Base-by-base conservation (phyloP, 1,139 yeast genomes). In the Arxiozyma telluris region DNA sequence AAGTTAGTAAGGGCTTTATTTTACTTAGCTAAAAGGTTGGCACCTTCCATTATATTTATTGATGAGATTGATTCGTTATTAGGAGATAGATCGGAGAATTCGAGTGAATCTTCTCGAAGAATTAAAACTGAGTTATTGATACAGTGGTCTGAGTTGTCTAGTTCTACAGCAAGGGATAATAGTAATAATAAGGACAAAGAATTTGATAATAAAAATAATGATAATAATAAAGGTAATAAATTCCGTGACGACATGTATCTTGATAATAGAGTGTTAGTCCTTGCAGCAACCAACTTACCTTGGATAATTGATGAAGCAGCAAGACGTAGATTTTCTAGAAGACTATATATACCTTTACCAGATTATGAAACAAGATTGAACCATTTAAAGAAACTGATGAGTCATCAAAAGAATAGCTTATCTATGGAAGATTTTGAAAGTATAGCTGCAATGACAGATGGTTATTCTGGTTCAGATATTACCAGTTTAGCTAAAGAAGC, bases 291-390 rank as follows among this genome's bases (percentile, higher is more conserved):
- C 1, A 82, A 81, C 62, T 66, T 81, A 53, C 87, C 87, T 0
- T 82, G 87, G 87, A 76, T 81, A 17, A 81, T 82, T 57, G 87
- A 82, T 66, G 86, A 81, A 58, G 86, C 86, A 1, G 85, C 86
- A 4, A 71, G 86, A 62, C 73, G 86, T 65, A 71, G 87, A 57
- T 82, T 82, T 63, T 80, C 81, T 4, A 75, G 82, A 61, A 71
- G 86, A 54, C 78, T 80, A 52, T 81, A 82, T 63, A 81, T 82
- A 51, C 86, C 87, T n/a, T 69, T 82, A 46, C 87, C 87, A 0
- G 86, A 81, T 59, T 76, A 69, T 50, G 83, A 79, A 54, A 80
- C 85, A 0, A 66, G 87, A 54, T 69, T 73, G 42, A 65, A 73
- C 38, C 85, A 82, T 61, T 69, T 82, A 44, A 69, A 72, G 55